Base-by-base conservation (phyloP, 805 yeast species). In the Huiozyma sinensis region DNA sequence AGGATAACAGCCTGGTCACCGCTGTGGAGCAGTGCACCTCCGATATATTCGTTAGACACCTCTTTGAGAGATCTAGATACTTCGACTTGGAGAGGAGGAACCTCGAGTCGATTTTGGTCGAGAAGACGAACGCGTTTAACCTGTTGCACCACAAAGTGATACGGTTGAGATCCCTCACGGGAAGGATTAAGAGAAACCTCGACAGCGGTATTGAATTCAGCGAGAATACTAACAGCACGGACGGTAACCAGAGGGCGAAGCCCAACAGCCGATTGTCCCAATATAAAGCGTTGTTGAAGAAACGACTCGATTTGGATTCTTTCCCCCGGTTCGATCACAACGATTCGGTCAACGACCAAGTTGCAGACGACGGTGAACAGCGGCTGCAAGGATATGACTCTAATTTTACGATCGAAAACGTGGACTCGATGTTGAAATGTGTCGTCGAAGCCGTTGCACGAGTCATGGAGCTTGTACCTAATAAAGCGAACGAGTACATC, bases 371-470 rank as follows among this genome's bases (percentile, higher is more conserved):
- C 7, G 7, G 10, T 28, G 33, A 38, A 11, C 29, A 38, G 6
- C n/a, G 13, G 31, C 24, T 17, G 3, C 7, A 11, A 9, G 39
- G 28, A 4, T n/a, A 24, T 37, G 24, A 24, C 27, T 31, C 41
- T 6, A 7, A 24, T 13, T 56, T 71, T 36, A 58, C 63, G 30
- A 57, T 81, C 6, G 53, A 64, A 11, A 65, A 69, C 28, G 78
- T 84, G 2, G 89, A 85, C 50, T 65, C 70, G 3, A 73, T 85
- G 45, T 66, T 87, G 36, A 80, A 79, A 50, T 75, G 83, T 12
- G 73, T 81, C 6, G 81, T 86, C 33, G 97, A 88, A 62, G 73
- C 89, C 1, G 68, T 87, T 5, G 81, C 89, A 2, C 70, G 96
- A 56, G 69, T 82, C 4, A 71, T 85, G 54, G 95, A 87, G 57